Base-by-base conservation (phyloP, 768 basidiomycete species). In the Lactarius vividus region DNA sequence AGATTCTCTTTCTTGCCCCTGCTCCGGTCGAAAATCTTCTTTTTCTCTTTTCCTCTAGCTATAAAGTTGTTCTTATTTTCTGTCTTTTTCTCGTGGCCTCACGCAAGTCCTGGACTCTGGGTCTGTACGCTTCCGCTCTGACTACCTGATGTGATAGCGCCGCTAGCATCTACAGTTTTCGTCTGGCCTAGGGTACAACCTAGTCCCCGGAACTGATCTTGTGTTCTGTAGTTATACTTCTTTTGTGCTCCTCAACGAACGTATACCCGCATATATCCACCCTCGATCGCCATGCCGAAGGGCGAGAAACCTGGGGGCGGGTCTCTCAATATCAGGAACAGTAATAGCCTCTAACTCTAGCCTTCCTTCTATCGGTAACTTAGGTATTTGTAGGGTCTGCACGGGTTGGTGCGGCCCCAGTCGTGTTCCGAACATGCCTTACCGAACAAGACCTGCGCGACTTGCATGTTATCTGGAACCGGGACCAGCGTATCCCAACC, bases 401-500 rank as follows among this genome's bases (percentile, higher is more conserved):
- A 7, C 20, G 35, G n/a, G 18, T 26, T 10, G 15, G 39, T 54
- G 28, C 6, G 28, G 29, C 3, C 1, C n/a, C 29, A 26, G 44
- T 35, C 44, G 9, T 13, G 20, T n/a, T 53, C n/a, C 46, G 60
- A 16, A 37, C 40, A 10, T 31, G 60, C 33, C 54, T 63, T 18
- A 57, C 39, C 13, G 20, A 44, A 28, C 35, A 57, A 18, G 54
- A 63, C 55, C 31, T 57, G 31, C 40, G 23, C 33, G 65, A 62
- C 28, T 46, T 66, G 44, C 33, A 16, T 26, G 40, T 57, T 4
- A 46, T 66, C 61, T 66, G 65, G 65, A 33, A 18, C 5, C 23
- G 46, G 2, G 65, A 62, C 57, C 61, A 57, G 23, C 65, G 65
- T 28, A 44, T 58, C 23, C 65, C 65, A 23, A 53, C 54, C 37